A percentile compares a stretch with the other conserved stretches of the same genome.
Conservation (phyloP, 140 eudicot species). For the Anethum foeniculum region DNA sequence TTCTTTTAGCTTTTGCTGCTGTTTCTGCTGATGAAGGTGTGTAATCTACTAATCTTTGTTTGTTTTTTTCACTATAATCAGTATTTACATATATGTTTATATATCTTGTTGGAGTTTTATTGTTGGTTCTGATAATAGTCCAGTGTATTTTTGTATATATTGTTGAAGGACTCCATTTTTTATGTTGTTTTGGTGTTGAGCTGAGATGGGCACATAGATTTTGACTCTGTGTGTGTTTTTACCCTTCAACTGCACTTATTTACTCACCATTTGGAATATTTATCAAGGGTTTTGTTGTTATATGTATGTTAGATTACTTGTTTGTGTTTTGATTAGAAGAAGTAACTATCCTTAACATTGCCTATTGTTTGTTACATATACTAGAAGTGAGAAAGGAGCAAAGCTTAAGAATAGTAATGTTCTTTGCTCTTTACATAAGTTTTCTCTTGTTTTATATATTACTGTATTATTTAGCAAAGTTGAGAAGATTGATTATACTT, state of each 20-base stretch:
- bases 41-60: not conserved
- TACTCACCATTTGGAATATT: not conserved
- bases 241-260: not conserved
- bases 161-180: conserved; percentile 4
- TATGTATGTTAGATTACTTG: not conserved
- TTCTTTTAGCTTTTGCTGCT: conserved; percentile 7
- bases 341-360: not conserved
- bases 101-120: not conserved
- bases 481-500: not conserved
- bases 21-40: conserved; percentile 13
- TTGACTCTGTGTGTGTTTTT: not conserved
- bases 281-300: not conserved
- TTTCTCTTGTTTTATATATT: not conserved
- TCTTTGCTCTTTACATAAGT: not conserved
- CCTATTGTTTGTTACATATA: not conserved
- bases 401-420: not conserved
- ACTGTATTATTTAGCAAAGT: not conserved
- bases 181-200: not conserved
- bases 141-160: not conserved
- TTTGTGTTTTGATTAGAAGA: not conserved
- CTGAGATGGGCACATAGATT: not conserved
- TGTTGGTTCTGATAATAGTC: not conserved
- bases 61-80: not conserved
- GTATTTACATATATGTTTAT: not conserved
- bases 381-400: not conserved